phyloP scores from a whole-genome alignment of 2,329 filamentous ascomycete species.

The Amylocarpus encephaloides region DNA sequence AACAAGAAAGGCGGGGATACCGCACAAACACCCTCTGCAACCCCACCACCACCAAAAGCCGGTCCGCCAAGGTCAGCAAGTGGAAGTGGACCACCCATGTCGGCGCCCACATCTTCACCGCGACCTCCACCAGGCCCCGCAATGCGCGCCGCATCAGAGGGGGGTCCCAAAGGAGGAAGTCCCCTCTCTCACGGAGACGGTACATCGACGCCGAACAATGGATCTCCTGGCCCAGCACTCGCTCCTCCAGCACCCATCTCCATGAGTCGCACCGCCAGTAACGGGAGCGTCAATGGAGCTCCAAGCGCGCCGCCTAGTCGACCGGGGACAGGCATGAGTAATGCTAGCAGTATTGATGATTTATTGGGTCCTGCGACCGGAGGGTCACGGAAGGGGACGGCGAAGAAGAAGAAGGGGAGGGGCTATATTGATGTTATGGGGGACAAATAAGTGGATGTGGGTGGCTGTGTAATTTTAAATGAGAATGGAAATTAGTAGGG shows the following conservation, averaged over 20 bases:
- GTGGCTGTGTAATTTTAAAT: too few species aligned
- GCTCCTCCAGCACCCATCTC: conserved; percentile 13
- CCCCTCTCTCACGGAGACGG: conserved; percentile 15
- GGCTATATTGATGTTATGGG: conserved; percentile 95
- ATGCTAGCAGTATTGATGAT: conserved; percentile 92
- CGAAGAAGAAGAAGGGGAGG: conserved; percentile 69
- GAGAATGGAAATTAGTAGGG: too few species aligned
- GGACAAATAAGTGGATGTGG: conserved; percentile 20
- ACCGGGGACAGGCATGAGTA: conserved; percentile 77
- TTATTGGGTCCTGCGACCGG: conserved; percentile 69
- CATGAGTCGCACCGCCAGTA: conserved; percentile 25
- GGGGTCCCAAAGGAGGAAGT: conserved; percentile 28
- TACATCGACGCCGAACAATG: not conserved
- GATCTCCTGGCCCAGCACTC: not conserved
- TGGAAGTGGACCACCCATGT: conserved; percentile 16
- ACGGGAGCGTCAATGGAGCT: conserved; percentile 18
- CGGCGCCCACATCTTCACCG: conserved; percentile 1
- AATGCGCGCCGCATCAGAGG: conserved; percentile 6
- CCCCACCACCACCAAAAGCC: conserved; percentile 72
- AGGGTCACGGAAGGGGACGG: conserved; percentile 53
- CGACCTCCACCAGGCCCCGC: not conserved
- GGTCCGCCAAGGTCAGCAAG: conserved; percentile 36
- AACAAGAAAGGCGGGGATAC: conserved; percentile 80
- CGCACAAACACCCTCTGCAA: conserved; percentile 51
- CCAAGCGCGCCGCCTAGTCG: conserved; percentile 50